Base-by-base conservation (phyloP, 2,329 filamentous ascomycete genomes). In the Incumbomyces lentus region DNA sequence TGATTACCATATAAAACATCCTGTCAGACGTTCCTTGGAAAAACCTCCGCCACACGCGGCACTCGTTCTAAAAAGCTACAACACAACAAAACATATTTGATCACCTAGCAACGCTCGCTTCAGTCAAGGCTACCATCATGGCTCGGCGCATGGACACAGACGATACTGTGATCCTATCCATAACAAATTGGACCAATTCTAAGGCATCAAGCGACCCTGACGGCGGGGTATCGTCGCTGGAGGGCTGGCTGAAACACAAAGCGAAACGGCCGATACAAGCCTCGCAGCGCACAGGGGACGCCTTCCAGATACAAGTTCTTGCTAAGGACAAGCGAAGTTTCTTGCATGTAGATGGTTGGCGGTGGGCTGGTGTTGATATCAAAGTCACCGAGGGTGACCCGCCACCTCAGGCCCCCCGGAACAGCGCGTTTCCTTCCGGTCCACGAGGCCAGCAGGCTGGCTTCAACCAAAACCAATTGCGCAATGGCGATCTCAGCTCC, bases 201-300 rank as follows among this genome's bases (percentile, higher is more conserved):
- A 86, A 82, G 62, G 82, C 81, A 6, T 72, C 76, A 10, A 70
- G 61, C 22, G 84, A 86, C 53, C 61, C 73, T 26, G 83, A 84
- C 46, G 81, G 82, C 40, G 84, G 84, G 16, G 60, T 84, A 19
- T 72, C 74, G 49, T 75, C 78, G 49, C 69, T 87, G 26, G 63
- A 87, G 44, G 69, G 70, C 42, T 87, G 86, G 60, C 66, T 88
- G 52, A 81, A 87, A 65, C 78, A 80, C 58, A 86, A 86, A 63
- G 75, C 82, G 39, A 72, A 73, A 46, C 66, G 71, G 53, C 50
- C 60, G 53, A 69, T 78, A 57, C 68, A 68, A 49, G 71, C 71
- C 60, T 35, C 44, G 32, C 48, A 47, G 30, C 30, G 52, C 26
- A 44, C 47, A 11, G 54, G 54, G 8, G 46, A 48, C 3, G 48